Conservation (phyloP, 768 basidiomycete genomes). For the Paxillus rubicundulus region DNA sequence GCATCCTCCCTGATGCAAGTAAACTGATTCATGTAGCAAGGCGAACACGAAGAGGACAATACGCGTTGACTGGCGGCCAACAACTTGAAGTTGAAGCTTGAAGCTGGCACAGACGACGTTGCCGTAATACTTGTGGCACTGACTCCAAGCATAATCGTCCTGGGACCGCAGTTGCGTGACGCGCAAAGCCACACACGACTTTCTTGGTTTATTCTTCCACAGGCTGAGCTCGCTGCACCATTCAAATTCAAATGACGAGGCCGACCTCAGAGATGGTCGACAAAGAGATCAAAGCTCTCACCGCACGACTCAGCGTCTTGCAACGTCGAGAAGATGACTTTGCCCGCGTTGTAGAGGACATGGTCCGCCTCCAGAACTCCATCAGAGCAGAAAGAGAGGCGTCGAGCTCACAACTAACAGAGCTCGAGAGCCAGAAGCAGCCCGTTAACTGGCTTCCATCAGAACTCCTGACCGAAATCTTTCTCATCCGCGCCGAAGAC, state of each 20-base stretch:
- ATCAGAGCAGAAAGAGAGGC: conserved; percentile 33
- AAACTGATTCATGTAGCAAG: not conserved
- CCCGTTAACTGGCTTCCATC: conserved; percentile 52
- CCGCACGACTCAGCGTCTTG: conserved; percentile 38
- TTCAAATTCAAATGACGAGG: conserved; percentile 17
- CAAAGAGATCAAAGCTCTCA: conserved; percentile 36
- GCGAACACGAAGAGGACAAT: not conserved
- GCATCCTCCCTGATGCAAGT: not conserved
- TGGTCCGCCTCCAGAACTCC: conserved; percentile 37
- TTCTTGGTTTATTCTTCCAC: not conserved
- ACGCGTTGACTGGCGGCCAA: too few species aligned
- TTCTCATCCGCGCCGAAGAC: conserved; percentile 31
- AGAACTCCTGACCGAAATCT: conserved; percentile 47
- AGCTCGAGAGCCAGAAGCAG: conserved; percentile 40
- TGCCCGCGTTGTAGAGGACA: conserved; percentile 39
- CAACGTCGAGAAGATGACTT: conserved; percentile 40
- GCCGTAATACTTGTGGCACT: not conserved
- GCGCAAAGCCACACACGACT: not conserved
- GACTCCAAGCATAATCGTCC: too few species aligned
- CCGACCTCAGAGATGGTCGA: conserved; percentile 29
- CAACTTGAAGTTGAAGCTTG: too few species aligned
- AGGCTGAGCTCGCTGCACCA: not conserved
- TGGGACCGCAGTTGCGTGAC: too few species aligned
- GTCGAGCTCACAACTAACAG: conserved; percentile 28
- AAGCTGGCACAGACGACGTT: too few species aligned